Conservation (phyloP, 2,329 filamentous ascomycete genomes). For the Botrytis tulipae region DNA sequence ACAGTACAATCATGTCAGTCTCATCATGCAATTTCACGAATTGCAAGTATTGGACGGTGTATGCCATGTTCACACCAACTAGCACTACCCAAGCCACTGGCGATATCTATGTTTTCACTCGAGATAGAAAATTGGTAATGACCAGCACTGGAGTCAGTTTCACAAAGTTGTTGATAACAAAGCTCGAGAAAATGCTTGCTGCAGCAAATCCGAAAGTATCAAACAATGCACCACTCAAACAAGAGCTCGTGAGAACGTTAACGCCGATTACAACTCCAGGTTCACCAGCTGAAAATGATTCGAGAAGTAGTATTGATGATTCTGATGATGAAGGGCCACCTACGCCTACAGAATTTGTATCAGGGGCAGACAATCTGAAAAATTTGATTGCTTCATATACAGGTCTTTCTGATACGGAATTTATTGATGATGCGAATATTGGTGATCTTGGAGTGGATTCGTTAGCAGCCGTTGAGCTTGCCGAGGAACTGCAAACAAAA, state of each 20-base stretch:
- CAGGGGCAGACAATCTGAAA: not conserved
- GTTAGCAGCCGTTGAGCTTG: constrained; percentile 40
- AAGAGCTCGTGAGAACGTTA: not conserved
- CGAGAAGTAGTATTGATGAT: not conserved
- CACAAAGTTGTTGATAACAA: constrained; percentile 7
- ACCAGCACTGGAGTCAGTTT: not conserved
- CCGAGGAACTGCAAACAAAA: constrained; percentile 34
- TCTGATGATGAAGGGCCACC: constrained; percentile 3
- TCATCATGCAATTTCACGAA: not conserved
- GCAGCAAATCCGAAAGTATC: not conserved
- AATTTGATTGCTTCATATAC: constrained; percentile 8
- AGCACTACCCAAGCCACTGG: not conserved
- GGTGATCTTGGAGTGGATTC: constrained; percentile 42
- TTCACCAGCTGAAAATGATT: not conserved
- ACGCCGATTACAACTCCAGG: not conserved
- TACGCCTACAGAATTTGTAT: not conserved
- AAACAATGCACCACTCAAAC: not conserved
- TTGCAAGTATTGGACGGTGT: constrained; percentile 17
- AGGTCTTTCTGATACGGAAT: constrained; percentile 4
- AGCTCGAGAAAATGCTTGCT: constrained; percentile 7
- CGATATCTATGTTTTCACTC: constrained; percentile 22
- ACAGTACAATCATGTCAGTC: not conserved
- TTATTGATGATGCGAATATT: constrained; percentile 32
- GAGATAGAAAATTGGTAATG: not conserved
- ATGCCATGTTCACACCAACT: constrained; percentile 13